Percentiles rank a stretch among this genome's conserved stretches.
These are phyloP conservation scores for Penstemon davidsonii DNA, from an alignment of 257 asterid genomes.

Conservation along the genomic window DNA sequence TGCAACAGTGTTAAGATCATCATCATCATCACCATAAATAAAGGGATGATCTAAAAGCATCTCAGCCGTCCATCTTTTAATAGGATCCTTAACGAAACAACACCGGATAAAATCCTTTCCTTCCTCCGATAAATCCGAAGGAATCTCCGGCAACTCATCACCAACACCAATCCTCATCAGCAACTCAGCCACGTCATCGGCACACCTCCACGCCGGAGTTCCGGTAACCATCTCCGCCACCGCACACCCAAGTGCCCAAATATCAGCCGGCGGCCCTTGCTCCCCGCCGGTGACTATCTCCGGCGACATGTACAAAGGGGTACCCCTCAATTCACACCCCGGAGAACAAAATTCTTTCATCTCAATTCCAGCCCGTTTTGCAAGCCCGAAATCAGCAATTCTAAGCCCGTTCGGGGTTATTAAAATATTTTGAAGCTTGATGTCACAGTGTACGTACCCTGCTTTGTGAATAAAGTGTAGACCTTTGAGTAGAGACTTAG, in stretches of 20 bases:
- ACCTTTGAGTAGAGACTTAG: slow-evolving; percentile 40
- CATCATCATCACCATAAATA: slow-evolving; percentile 32
- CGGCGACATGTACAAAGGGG: slow-evolving; percentile 50
- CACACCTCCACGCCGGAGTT: slow-evolving; percentile 42
- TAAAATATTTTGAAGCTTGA: slow-evolving; percentile 53
- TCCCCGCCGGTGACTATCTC: slow-evolving; percentile 43
- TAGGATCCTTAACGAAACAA: slow-evolving; percentile 64
- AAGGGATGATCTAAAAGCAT: slow-evolving; percentile 84
- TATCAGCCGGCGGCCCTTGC: slow-evolving; percentile 41
- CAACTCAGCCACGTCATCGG: slow-evolving; percentile 35
- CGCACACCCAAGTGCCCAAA: slow-evolving; percentile 52
- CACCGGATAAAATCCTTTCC: slow-evolving; percentile 63
- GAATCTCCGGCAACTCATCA: slow-evolving; percentile 42
- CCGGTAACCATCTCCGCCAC: slow-evolving; percentile 41
- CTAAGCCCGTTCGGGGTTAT: slow-evolving; percentile 27
- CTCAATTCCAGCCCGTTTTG: slow-evolving; percentile 27
- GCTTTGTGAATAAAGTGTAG: slow-evolving; percentile 38
- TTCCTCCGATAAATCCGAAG: slow-evolving; percentile 47
- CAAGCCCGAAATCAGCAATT: slow-evolving; percentile 56
- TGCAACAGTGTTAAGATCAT: slow-evolving; percentile 19
- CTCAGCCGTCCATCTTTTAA: slow-evolving; percentile 87
- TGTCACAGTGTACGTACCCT: slow-evolving; percentile 54
- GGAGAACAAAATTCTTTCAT: no score
- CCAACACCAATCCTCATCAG: slow-evolving; percentile 42
- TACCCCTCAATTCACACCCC: slow-evolving; percentile 41